These are phyloP conservation scores for Yamadazyma olivae DNA, from an alignment of 805 yeast species.

Conservation along the genomic window DNA sequence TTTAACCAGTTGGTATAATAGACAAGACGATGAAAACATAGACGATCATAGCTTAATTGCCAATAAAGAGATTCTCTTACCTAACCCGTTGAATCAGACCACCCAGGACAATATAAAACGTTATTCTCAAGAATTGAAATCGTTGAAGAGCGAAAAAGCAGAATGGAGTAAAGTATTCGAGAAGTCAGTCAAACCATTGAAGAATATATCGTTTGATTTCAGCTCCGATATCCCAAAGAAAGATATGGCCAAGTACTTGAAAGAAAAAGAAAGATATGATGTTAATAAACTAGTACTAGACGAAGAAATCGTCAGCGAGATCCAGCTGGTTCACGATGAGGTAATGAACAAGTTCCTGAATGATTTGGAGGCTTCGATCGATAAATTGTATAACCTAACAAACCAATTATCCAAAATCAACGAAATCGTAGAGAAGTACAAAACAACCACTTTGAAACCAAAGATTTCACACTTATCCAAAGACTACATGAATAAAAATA, in stretches of 20 bases:
- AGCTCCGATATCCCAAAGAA: constrained; percentile 2
- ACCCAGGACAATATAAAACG: constrained; percentile 48
- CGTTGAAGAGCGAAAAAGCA: constrained; percentile 43
- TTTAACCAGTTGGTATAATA: constrained; percentile 65
- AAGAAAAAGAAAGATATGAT: constrained; percentile 1
- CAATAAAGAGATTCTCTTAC: constrained; percentile 36
- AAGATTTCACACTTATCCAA: constrained; percentile 19
- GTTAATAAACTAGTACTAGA: constrained; percentile 2
- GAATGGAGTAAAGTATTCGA: constrained; percentile 37
- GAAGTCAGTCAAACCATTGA: constrained; percentile 2
- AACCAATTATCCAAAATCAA: constrained; percentile 24
- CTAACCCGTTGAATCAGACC: constrained; percentile 59
- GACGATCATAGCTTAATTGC: constrained; percentile 15
- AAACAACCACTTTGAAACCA: constrained; percentile 15
- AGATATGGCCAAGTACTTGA: constrained; percentile 5
- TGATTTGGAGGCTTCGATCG: constrained; percentile 29
- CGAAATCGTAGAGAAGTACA: constrained; percentile 19
- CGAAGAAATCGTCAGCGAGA: constrained; percentile 4
- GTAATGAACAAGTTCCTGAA: constrained; percentile 14
- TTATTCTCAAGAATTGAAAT: constrained; percentile 42
- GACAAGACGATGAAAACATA: constrained; percentile 18
- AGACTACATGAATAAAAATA: constrained; percentile 18
- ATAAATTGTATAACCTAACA: constrained; percentile 32
- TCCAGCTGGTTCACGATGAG: constrained; percentile 1
- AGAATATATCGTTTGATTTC: constrained; percentile 1